Conservation (phyloP, 2,329 filamentous ascomycete genomes). For the Cladophialophora carrionii region DNA sequence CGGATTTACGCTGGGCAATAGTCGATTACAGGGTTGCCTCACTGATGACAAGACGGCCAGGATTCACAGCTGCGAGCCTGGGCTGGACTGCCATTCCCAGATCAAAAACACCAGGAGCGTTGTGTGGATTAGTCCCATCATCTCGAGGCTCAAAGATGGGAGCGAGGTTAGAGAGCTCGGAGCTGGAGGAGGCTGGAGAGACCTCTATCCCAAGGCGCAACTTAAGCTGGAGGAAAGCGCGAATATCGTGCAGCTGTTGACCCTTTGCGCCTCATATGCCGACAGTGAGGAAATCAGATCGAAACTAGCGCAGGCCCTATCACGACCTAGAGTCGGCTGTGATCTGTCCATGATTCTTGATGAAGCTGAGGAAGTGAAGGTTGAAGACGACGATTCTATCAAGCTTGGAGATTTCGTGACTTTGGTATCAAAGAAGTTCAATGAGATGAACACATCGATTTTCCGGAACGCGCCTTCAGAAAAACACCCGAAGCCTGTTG, state of each 20-base stretch:
- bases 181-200: conserved; percentile 76
- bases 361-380: conserved; percentile 44
- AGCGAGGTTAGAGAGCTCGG: conserved; percentile 72
- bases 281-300: conserved; percentile 40
- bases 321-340: conserved; percentile 35
- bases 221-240: conserved; percentile 60
- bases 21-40: conserved; percentile 69
- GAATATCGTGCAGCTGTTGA: conserved; percentile 57
- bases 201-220: conserved; percentile 70
- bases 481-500: not conserved
- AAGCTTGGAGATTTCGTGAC: conserved; percentile 43
- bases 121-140: conserved; percentile 77
- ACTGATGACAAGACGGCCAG: conserved; percentile 65
- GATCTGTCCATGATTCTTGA: conserved; percentile 46
- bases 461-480: not conserved
- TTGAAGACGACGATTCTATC: conserved; percentile 46
- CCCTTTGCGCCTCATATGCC: conserved; percentile 53
- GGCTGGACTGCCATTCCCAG: conserved; percentile 51
- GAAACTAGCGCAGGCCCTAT: conserved; percentile 31
- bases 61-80: conserved; percentile 85
- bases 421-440: conserved; percentile 21
- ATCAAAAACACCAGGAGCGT: conserved; percentile 55
- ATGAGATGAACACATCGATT: not conserved
- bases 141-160: conserved; percentile 65
- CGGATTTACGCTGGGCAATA: conserved; percentile 76